Evolutionary conservation across 331 rosid genomes (phyloP).

Genomic region (Quercus phellos): DNA sequence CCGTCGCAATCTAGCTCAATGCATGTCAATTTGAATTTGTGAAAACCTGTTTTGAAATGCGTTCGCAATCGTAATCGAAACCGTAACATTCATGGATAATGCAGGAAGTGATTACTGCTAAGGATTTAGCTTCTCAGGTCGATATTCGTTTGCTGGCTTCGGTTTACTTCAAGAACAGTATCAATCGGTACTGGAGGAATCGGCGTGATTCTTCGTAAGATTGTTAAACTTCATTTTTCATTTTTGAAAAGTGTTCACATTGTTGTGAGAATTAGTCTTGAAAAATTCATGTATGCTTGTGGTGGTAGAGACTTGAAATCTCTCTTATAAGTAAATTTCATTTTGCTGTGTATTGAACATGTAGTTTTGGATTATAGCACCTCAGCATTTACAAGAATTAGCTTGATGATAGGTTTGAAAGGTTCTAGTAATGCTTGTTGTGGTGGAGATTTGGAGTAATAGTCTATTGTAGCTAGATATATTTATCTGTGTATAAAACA

Average conservation of each 20-base stretch:
- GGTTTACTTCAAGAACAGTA: conserved; percentile 71
- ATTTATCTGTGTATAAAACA: too few relatives aligned
- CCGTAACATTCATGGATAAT: neutral
- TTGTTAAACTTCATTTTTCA: neutral
- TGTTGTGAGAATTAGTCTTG: neutral
- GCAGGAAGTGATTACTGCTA: conserved; percentile 83
- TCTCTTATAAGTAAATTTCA: neutral
- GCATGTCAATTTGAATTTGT: neutral
- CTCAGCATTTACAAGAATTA: too few relatives aligned
- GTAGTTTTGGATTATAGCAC: neutral
- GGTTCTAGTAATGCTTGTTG: too few relatives aligned
- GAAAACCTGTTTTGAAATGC: conserved; percentile 2
- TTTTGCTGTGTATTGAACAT: neutral
- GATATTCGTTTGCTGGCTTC: conserved; percentile 91
- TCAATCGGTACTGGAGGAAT: conserved; percentile 87
- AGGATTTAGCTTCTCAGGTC: conserved; percentile 62
- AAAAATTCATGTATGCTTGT: neutral
- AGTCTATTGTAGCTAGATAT: too few relatives aligned
- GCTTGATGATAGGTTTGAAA: too few relatives aligned
- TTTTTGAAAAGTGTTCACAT: neutral
- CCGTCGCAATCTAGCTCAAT: neutral
- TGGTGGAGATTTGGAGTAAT: too few relatives aligned
- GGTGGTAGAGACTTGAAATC: neutral
- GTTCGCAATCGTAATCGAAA: neutral
- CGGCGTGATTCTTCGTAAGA: conserved; percentile 64